Base-by-base conservation (phyloP, 2,329 filamentous ascomycete species). In the Colletotrichum lentis region DNA sequence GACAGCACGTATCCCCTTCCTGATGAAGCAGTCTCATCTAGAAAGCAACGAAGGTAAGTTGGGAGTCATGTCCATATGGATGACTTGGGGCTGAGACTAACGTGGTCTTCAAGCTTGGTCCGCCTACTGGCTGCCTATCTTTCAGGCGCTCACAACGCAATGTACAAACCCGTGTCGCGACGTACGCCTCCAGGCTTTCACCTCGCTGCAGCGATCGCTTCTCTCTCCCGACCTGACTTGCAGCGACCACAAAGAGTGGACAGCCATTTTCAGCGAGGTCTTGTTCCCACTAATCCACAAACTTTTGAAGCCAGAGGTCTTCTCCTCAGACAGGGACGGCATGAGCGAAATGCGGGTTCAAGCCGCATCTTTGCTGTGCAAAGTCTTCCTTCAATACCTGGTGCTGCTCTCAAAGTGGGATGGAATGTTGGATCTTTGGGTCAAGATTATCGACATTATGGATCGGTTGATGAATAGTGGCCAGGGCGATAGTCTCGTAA, bases 331-430 rank as follows among this genome's bases (percentile, higher is more conserved):
- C 76, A 91, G 93, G 1, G 84, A 91, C 43, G 96, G 96, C 44
- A 99, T 99, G 96, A 92, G 92, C 72, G 95, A 98, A 79, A 98
- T 96, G 59, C 86, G 96, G 50, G 92, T 98, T 0, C 93, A 97
- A 75, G 93, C 93, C 1, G 93, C 95, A 0, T 97, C 93, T 11
- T 83, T 99, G 57, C 85, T 99, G 16, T 97, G 93, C 83, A 97
- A 96, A 78, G 95, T 97, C 3, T 99, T 97, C 80, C 80, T 99
- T 69, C 94, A 97, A 77, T 98, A 97, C 77, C 84, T 98, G 3
- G 92, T 95, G 2, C 83, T 95, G 44, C 84, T 97, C 35, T 91
- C 90, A 5, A 90, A 93, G 72, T 94, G 93, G 87, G 91, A 94
- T 24, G 93, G 93, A 22, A 93, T 98, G 88, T 82, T 97, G 46